These are phyloP conservation scores for Petunia axillaris DNA, from an alignment of 257 asterid species.

Conservation along the genomic window DNA sequence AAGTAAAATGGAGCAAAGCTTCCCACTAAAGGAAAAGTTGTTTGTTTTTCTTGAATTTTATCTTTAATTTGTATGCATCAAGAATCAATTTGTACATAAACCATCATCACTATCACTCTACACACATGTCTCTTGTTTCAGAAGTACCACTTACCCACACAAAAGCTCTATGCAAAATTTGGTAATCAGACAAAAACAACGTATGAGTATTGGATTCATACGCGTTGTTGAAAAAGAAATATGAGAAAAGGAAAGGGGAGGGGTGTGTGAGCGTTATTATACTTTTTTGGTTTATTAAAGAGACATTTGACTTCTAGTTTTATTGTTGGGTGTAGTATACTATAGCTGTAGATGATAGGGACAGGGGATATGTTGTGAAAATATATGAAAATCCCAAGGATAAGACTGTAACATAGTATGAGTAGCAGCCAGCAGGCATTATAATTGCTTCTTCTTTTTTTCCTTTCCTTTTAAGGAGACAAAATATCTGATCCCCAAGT, in stretches of 20 bases:
- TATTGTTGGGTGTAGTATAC: not conserved
- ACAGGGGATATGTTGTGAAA: not conserved
- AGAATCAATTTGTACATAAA: not conserved
- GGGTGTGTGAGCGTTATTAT: not conserved
- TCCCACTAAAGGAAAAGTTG: not conserved
- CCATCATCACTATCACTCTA: slow-evolving; percentile 26
- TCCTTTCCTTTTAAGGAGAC: not conserved
- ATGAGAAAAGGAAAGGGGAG: slow-evolving; percentile 23
- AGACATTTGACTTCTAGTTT: slow-evolving; percentile 8
- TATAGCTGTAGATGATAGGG: slow-evolving; percentile 13
- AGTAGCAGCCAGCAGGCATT: not conserved
- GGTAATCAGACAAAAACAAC: slow-evolving; percentile 39
- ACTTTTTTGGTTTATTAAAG: not conserved
- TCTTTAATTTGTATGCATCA: not conserved
- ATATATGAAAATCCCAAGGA: not conserved
- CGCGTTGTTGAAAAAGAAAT: not conserved
- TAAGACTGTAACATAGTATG: not conserved
- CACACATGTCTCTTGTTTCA: slow-evolving; percentile 21
- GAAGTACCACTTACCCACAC: not conserved
- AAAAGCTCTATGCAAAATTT: not conserved
- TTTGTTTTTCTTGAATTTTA: not conserved
- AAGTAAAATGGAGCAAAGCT: too few relatives aligned
- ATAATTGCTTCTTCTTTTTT: not conserved
- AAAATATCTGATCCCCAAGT: not conserved
- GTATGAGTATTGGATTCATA: slow-evolving; percentile 33